Conservation (phyloP, 768 basidiomycete species). For the Sarcomyxa edulis region DNA sequence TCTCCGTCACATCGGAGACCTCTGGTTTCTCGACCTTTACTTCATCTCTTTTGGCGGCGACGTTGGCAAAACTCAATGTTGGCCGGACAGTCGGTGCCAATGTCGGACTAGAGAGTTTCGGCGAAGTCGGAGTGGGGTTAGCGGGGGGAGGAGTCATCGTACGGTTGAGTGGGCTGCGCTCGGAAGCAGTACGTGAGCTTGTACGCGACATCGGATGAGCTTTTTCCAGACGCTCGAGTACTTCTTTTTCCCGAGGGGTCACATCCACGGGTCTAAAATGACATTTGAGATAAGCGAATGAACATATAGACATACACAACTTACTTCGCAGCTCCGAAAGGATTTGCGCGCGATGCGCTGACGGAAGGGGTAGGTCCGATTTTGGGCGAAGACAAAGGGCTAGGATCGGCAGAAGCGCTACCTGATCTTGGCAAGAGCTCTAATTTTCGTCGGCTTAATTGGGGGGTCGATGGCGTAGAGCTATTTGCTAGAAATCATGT, state of each 20-base stretch:
- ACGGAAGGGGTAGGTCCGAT: slow-evolving; percentile 44
- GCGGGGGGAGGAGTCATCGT: slow-evolving; percentile 27
- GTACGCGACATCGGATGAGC: slow-evolving; percentile 45
- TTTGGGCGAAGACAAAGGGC: slow-evolving; percentile 78
- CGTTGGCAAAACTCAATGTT: slow-evolving; percentile 77
- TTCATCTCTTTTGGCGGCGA: slow-evolving; percentile 45
- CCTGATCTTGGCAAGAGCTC: slow-evolving; percentile 81
- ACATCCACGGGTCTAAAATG: slow-evolving; percentile 78
- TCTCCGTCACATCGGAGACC: slow-evolving; percentile 14
- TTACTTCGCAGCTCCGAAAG: slow-evolving; percentile 85
- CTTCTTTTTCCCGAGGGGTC: slow-evolving; percentile 67
- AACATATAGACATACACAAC: slow-evolving; percentile 13
- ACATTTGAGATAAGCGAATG: slow-evolving; percentile 4
- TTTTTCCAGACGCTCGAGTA: slow-evolving; percentile 64
- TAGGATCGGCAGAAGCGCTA: slow-evolving; percentile 58
- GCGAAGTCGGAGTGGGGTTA: slow-evolving; percentile 20
- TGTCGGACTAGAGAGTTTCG: slow-evolving; percentile 18
- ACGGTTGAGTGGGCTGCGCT: slow-evolving; percentile 31
- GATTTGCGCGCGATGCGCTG: slow-evolving; percentile 52
- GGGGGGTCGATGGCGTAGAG: slow-evolving; percentile 81
- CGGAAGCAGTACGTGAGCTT: slow-evolving; percentile 44
- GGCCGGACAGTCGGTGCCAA: slow-evolving; percentile 55
- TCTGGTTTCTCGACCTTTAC: slow-evolving; percentile 15
- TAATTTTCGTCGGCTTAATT: slow-evolving; percentile 72
- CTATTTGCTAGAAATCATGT: slow-evolving; percentile 42